Percentiles rank a stretch among this genome's conserved stretches.
These are phyloP conservation scores for Dunaliella primolecta DNA, from an alignment of 139 green algal species.

Conservation along the genomic window DNA sequence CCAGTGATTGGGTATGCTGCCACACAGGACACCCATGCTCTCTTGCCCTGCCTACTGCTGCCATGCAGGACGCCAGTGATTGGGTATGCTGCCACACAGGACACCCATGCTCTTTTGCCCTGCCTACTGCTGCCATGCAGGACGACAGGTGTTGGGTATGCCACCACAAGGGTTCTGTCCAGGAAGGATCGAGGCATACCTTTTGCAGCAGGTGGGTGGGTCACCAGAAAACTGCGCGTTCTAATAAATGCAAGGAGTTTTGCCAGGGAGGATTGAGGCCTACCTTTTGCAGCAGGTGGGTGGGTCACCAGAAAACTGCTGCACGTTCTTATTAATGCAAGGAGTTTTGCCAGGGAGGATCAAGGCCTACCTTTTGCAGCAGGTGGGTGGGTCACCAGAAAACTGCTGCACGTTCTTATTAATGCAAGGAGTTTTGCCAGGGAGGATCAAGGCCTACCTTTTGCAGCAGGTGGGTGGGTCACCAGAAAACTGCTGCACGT, in stretches of 20 bases:
- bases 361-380: constrained; percentile 27
- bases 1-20: not conserved
- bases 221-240: no score
- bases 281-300: constrained; percentile 20
- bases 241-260: constrained; percentile 38
- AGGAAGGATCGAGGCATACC: constrained; percentile 29
- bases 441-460: constrained; percentile 29
- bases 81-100: no score
- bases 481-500: no score
- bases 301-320: no score
- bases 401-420: no score
- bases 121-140: constrained; percentile 11
- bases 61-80: not conserved
- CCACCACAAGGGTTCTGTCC: constrained; percentile 38
- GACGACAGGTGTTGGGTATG: constrained; percentile 25
- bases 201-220: constrained; percentile 12
- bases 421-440: constrained; percentile 37
- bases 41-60: no score
- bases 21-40: no score
- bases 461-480: constrained; percentile 15
- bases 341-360: constrained; percentile 35
- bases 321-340: no score
- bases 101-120: not conserved
- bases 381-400: no score
- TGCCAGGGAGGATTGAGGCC: constrained; percentile 28